These are phyloP conservation scores for Clonostachys byssicola DNA, from an alignment of 2,329 filamentous ascomycete species.

Conservation along the genomic window DNA sequence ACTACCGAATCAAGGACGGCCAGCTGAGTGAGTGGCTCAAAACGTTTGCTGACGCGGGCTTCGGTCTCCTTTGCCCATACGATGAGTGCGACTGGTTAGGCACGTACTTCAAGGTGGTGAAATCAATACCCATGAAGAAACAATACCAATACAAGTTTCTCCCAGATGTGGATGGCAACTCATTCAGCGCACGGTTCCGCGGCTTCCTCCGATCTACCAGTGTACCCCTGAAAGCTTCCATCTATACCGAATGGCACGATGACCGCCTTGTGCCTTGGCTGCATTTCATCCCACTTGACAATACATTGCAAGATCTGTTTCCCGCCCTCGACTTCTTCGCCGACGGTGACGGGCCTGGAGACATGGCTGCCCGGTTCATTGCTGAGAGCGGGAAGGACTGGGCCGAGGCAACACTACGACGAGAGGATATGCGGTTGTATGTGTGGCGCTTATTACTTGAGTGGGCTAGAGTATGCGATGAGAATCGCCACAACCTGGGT, in stretches of 20 bases:
- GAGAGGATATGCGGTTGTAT: constrained; percentile 65
- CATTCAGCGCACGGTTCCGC: constrained; percentile 58
- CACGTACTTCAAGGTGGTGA: constrained; percentile 24
- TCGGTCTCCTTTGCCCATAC: constrained; percentile 31
- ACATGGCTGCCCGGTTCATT: constrained; percentile 54
- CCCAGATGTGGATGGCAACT: constrained; percentile 68
- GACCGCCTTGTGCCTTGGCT: constrained; percentile 63
- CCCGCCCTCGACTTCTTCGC: constrained; percentile 61
- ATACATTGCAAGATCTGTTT: constrained; percentile 63
- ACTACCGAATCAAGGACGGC: constrained; percentile 22
- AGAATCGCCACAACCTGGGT: constrained; percentile 34
- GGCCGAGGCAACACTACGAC: constrained; percentile 56
- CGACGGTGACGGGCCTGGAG: constrained; percentile 28
- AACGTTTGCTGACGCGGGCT: constrained; percentile 35
- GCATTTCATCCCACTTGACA: constrained; percentile 71
- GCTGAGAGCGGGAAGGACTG: constrained; percentile 56
- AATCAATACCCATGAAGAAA: constrained; percentile 33
- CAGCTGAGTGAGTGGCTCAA: constrained; percentile 34
- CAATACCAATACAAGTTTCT: constrained; percentile 61
- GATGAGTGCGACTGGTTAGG: constrained; percentile 31
- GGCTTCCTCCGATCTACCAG: constrained; percentile 61
- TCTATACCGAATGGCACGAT: constrained; percentile 75
- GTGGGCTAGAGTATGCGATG: constrained; percentile 46
- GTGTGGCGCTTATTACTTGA: constrained; percentile 57
- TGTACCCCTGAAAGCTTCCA: constrained; percentile 65